Evolutionary conservation across 2,329 filamentous ascomycete species (phyloP).

Genomic region (Gyromitra esculenta): DNA sequence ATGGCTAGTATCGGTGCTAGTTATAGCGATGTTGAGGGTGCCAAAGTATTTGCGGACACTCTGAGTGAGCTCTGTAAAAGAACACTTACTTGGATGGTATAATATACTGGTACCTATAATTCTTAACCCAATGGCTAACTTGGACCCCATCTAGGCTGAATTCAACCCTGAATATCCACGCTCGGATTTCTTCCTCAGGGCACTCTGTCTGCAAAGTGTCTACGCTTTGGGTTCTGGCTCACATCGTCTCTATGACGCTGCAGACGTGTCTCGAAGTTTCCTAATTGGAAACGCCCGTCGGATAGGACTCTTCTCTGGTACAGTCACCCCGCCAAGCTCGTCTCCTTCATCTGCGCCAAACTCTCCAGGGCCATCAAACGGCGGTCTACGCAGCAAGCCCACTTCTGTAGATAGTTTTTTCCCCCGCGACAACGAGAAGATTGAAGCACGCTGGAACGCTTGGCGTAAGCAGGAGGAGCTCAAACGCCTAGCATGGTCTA

Average conservation of each 20-base stretch:
- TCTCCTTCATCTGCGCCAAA: slow-evolving; percentile 47
- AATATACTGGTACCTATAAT: not conserved
- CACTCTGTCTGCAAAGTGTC: slow-evolving; percentile 57
- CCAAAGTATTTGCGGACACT: slow-evolving; percentile 57
- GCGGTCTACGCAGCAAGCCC: slow-evolving; percentile 12
- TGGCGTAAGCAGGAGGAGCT: slow-evolving; percentile 57
- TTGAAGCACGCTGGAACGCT: slow-evolving; percentile 55
- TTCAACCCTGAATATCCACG: slow-evolving; percentile 56
- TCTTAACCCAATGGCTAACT: slow-evolving; percentile 8
- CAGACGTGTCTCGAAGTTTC: slow-evolving; percentile 57
- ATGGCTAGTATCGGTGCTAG: slow-evolving; percentile 58
- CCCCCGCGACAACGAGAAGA: slow-evolving; percentile 45
- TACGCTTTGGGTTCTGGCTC: slow-evolving; percentile 57
- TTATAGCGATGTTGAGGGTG: slow-evolving; percentile 57
- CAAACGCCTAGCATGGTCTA: slow-evolving; percentile 57
- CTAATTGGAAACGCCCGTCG: slow-evolving; percentile 57
- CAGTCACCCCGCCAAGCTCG: slow-evolving; percentile 42
- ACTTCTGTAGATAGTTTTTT: slow-evolving; percentile 46
- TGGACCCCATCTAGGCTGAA: slow-evolving; percentile 54
- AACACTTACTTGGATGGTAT: slow-evolving; percentile 57
- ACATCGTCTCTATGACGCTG: slow-evolving; percentile 57
- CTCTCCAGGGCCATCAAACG: slow-evolving; percentile 38
- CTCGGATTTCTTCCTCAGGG: slow-evolving; percentile 57
- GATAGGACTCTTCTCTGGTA: slow-evolving; percentile 56
- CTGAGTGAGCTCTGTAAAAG: slow-evolving; percentile 58